phyloP scores from a whole-genome alignment of 768 basidiomycete species.

The Pholiota conissans region DNA sequence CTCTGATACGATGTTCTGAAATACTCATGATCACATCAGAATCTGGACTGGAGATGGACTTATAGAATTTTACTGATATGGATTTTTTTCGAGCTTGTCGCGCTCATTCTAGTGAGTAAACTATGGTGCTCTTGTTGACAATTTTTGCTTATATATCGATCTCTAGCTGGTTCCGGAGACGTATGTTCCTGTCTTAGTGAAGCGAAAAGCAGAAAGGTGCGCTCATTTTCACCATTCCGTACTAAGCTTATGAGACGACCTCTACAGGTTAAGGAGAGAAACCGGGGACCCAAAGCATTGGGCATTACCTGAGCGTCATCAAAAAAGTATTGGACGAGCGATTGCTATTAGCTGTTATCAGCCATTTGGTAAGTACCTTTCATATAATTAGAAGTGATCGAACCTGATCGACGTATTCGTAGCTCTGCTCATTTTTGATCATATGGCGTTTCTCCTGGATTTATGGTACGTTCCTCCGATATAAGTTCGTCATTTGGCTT shows the following conservation, averaged over 20 bases:
- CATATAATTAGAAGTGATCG: background rate
- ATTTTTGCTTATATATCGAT: too few relatives aligned
- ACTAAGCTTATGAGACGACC: background rate
- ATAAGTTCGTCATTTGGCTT: background rate
- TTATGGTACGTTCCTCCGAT: background rate
- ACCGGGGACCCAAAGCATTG: constrained; percentile 56
- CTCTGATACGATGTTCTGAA: background rate
- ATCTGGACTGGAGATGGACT: constrained; percentile 74
- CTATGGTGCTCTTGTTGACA: too few relatives aligned
- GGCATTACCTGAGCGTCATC: constrained; percentile 57
- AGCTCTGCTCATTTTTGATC: constrained; percentile 2
- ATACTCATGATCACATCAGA: constrained; percentile 30
- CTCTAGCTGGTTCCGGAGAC: constrained; percentile 81
- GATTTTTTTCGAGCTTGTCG: constrained; percentile 53
- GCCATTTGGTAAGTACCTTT: background rate
- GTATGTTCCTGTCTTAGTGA: constrained; percentile 59
- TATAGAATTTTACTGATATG: constrained; percentile 73
- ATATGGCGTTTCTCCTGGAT: background rate
- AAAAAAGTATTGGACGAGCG: constrained; percentile 40
- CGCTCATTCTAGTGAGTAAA: constrained; percentile 49
- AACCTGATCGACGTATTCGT: background rate
- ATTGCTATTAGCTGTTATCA: background rate
- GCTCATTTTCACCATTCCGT: background rate
- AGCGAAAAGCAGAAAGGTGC: constrained; percentile 56
- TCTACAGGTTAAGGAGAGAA: constrained; percentile 49